A percentile compares a stretch with the other conserved stretches of the same genome.
phyloP scores from a whole-genome alignment of 1,139 yeast genomes.

The Meyerozyma guilliermondii region DNA sequence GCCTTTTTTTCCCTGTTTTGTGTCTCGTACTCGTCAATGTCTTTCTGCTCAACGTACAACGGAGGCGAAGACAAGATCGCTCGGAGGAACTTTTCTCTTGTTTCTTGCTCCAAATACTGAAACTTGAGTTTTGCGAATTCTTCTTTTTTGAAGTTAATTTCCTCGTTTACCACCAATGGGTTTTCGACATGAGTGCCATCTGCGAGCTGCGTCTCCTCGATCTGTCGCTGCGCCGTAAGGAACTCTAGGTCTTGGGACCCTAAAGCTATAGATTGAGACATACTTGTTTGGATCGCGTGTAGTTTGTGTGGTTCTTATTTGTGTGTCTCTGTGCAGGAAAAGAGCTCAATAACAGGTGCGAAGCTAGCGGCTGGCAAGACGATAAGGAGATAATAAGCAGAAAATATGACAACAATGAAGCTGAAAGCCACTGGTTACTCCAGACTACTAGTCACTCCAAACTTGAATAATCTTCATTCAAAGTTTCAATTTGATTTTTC shows the following conservation, averaged over 20 bases:
- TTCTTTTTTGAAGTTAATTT: conserved; percentile 29
- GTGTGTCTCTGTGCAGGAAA: too few relatives aligned
- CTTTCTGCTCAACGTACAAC: conserved; percentile 20
- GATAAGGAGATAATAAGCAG: too few relatives aligned
- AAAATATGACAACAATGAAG: too few relatives aligned
- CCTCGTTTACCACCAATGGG: conserved; percentile 27
- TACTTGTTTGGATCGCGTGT: too few relatives aligned
- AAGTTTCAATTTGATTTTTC: too few relatives aligned
- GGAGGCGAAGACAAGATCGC: conserved; percentile 15
- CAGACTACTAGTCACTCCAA: too few relatives aligned
- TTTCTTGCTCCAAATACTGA: conserved; percentile 62
- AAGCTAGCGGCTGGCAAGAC: too few relatives aligned
- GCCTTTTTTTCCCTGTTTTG: conserved; percentile 18
- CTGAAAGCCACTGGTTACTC: too few relatives aligned
- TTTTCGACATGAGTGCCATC: conserved; percentile 7
- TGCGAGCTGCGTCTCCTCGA: conserved; percentile 1
- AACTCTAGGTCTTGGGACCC: neutral
- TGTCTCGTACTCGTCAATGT: conserved; percentile 19
- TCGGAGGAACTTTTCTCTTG: conserved; percentile 54
- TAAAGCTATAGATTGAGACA: neutral
- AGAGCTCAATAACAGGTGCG: too few relatives aligned
- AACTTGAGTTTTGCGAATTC: conserved; percentile 50
- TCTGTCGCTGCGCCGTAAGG: neutral
- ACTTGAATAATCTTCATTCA: too few relatives aligned
- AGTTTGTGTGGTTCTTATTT: too few relatives aligned